Evolutionary conservation across 768 basidiomycete species (phyloP), one percentile per base, ranked within the genome.

Genomic region (Mycena epipterygia): DNA sequence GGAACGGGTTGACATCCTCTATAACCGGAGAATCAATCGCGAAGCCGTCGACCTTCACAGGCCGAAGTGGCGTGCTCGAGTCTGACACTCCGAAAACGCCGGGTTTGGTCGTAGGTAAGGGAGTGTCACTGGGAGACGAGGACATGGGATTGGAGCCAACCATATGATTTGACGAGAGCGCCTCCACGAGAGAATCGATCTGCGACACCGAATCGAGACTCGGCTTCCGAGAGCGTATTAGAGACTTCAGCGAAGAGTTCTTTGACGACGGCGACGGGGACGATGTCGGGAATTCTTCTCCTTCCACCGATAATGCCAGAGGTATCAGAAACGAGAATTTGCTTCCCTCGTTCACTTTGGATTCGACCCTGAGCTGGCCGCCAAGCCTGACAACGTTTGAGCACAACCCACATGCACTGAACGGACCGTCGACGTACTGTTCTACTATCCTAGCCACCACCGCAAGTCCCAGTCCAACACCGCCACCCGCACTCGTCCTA

Each of bases 391-490:
- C 1, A 16, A 59, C 14, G 39, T 23, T 29, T 53, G 11, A 53
- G 55, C 51, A 12, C 13, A n/a, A 1, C 14, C 16, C 17, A 35
- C 5, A 5, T 14, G 1, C 1, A 57, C 11, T 25, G 30, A 55
- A 56, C 29, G 5, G 25, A 64, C 16, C 8, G 35, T 33, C 16
- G 30, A 67, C 72, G 46, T 13, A 73, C 72, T 93, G 93, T 73
- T 91, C 90, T 5, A 95, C 91, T 46, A 95, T 93, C 19, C 93
- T 85, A 0, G 93, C 92, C 14, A 95, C 94, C 8, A 94, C 91
- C 5, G 94, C 94, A 33, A 95, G 82, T 5, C 94, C 94, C 17
- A 95, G 85, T 7, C 89, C 89, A 41, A 90, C 84, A 12, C 89
- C 89, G 25, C 80, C 76, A 37, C 81, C 83, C 16, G 74, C 74